Conservation (phyloP, 1,284 basidiomycete genomes). For the Cerioporus squamosus region DNA sequence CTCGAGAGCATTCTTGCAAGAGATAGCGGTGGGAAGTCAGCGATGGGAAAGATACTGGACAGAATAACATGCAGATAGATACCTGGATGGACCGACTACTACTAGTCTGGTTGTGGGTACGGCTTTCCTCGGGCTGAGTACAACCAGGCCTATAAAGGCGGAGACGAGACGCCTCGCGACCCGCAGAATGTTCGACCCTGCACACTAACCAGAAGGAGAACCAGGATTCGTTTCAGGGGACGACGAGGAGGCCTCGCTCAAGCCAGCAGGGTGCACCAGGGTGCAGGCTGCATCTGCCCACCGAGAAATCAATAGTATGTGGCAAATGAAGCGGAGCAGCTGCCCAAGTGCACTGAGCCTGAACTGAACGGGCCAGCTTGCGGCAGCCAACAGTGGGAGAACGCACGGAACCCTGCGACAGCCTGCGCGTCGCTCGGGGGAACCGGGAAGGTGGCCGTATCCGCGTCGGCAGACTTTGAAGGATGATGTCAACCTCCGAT, state of each 20-base stretch:
- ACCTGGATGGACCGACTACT: background rate
- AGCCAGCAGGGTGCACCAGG: background rate
- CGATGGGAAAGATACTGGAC: background rate
- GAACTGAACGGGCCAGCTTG: background rate
- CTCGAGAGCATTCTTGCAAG: background rate
- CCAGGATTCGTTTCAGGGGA: background rate
- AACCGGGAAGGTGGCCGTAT: background rate
- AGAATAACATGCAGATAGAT: background rate
- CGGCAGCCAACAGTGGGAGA: background rate
- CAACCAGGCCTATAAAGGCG: constrained; percentile 2
- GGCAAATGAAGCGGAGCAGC: too few relatives aligned
- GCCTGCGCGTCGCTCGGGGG: constrained; percentile 1
- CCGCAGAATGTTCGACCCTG: background rate
- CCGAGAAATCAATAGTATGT: too few relatives aligned
- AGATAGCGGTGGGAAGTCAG: background rate
- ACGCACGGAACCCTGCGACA: background rate
- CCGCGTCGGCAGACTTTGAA: constrained; percentile 11
- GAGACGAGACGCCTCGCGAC: constrained; percentile 13
- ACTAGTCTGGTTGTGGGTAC: background rate
- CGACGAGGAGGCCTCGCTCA: constrained; percentile 4
- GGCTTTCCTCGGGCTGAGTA: background rate
- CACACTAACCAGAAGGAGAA: background rate
- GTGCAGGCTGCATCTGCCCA: background rate
- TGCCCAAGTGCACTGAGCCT: background rate
- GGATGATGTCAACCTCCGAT: constrained; percentile 29